A percentile compares a stretch with the other conserved stretches of the same genome.
Evolutionary conservation across 768 basidiomycete species (phyloP).

Genomic region (Cystobasidium tubakii): DNA sequence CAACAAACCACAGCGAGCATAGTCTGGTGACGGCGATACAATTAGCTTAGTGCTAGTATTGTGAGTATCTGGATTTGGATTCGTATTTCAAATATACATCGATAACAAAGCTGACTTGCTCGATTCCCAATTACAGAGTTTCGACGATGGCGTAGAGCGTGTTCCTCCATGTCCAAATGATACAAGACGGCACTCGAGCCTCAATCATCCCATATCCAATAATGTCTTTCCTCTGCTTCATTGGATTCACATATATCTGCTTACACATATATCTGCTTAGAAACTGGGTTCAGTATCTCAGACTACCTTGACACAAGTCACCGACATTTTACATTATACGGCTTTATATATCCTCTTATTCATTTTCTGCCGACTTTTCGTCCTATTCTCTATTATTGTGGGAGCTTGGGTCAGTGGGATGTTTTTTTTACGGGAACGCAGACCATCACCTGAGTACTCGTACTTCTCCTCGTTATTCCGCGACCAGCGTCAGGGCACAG

Average conservation of each 20-base stretch:
- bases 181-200: constrained; percentile 77
- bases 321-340: constrained; percentile 61
- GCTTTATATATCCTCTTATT: constrained; percentile 64
- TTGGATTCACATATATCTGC: constrained; percentile 69
- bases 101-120: constrained; percentile 48
- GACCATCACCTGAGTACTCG: constrained; percentile 59
- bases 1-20: constrained; percentile 72
- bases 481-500: no score
- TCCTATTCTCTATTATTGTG: constrained; percentile 63
- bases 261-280: no score
- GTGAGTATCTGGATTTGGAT: neutral
- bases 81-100: no score
- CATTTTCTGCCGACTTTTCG: constrained; percentile 69
- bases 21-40: constrained; percentile 55
- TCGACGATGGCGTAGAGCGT: constrained; percentile 45
- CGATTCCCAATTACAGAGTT: constrained; percentile 25
- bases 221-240: constrained; percentile 54
- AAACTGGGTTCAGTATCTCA: constrained; percentile 67
- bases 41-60: constrained; percentile 11
- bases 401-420: constrained; percentile 75
- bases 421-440: constrained; percentile 68
- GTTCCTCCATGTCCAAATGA: constrained; percentile 58
- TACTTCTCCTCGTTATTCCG: neutral
- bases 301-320: constrained; percentile 56
- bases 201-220: constrained; percentile 41